These are phyloP conservation scores for Boletus speciosus DNA, from an alignment of 768 basidiomycete species.

Conservation along the genomic window DNA sequence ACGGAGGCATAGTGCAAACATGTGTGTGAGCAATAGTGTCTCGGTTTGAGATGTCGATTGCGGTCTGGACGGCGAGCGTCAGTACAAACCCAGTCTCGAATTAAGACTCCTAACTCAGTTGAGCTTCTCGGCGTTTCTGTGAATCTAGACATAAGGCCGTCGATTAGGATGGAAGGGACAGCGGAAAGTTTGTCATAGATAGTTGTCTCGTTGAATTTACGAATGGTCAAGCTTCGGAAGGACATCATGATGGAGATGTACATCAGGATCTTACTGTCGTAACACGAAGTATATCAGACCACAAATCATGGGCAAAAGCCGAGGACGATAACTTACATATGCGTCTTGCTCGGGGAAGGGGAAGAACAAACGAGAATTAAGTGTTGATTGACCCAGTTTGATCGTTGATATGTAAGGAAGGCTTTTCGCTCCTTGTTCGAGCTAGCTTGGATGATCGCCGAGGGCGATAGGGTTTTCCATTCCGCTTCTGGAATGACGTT, in stretches of 20 bases:
- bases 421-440: slow-evolving; percentile 47
- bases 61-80: slow-evolving; percentile 28
- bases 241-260: slow-evolving; percentile 83
- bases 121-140: slow-evolving; percentile 71
- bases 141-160: slow-evolving; percentile 75
- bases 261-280: slow-evolving; percentile 61
- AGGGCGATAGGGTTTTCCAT: slow-evolving; percentile 65
- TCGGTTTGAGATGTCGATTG: slow-evolving; percentile 65
- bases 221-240: slow-evolving; percentile 49
- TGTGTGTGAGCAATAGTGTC: slow-evolving; percentile 68
- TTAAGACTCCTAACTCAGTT: slow-evolving; percentile 45
- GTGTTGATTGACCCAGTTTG: slow-evolving; percentile 71
- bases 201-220: slow-evolving; percentile 46
- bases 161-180: slow-evolving; percentile 63
- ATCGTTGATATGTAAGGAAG: slow-evolving; percentile 59
- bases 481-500: slow-evolving; percentile 78
- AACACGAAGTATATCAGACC: neutral
- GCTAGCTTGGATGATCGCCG: slow-evolving; percentile 50
- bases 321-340: slow-evolving; percentile 45
- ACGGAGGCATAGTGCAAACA: slow-evolving; percentile 78
- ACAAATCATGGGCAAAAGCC: neutral
- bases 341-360: slow-evolving; percentile 53
- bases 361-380: slow-evolving; percentile 40
- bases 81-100: neutral
- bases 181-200: slow-evolving; percentile 54